Conservation (phyloP, 2,329 filamentous ascomycete genomes). For the Botrytis fabae region DNA sequence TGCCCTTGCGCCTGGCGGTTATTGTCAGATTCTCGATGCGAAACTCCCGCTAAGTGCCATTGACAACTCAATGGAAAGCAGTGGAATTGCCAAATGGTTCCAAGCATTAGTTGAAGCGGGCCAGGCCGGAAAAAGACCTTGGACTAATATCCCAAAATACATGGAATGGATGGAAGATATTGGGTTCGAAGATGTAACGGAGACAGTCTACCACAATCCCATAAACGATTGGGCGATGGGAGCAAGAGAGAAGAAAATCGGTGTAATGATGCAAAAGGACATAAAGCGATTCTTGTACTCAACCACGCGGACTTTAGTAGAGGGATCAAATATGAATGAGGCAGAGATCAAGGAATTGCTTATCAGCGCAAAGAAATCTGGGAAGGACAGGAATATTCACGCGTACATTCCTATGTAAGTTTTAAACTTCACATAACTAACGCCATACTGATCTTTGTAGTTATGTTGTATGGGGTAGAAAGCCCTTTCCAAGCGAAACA, state of each 20-base stretch:
- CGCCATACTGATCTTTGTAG: background rate
- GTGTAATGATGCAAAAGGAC: constrained; percentile 28
- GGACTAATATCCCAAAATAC: constrained; percentile 28
- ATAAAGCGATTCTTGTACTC: constrained; percentile 17
- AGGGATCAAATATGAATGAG: constrained; percentile 6
- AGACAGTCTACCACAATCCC: constrained; percentile 54
- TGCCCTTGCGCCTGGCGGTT: constrained; percentile 28
- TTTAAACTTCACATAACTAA: background rate
- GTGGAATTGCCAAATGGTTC: constrained; percentile 31
- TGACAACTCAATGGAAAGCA: constrained; percentile 28
- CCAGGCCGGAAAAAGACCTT: constrained; percentile 24
- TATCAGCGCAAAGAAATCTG: background rate
- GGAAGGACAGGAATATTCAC: constrained; percentile 7
- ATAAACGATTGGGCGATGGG: constrained; percentile 54
- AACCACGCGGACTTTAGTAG: background rate
- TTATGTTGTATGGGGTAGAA: constrained; percentile 17
- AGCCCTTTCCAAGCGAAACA: background rate
- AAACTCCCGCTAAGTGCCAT: constrained; percentile 26
- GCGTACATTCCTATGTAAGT: constrained; percentile 15
- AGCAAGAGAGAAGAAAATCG: constrained; percentile 30
- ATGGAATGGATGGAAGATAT: constrained; percentile 41
- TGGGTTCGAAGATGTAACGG: constrained; percentile 55
- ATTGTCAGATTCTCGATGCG: constrained; percentile 27
- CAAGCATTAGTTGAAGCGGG: constrained; percentile 27
- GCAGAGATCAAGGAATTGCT: constrained; percentile 4